Base-by-base conservation (phyloP, 78 protist genomes). In the Dictyostelium capitatum region DNA sequence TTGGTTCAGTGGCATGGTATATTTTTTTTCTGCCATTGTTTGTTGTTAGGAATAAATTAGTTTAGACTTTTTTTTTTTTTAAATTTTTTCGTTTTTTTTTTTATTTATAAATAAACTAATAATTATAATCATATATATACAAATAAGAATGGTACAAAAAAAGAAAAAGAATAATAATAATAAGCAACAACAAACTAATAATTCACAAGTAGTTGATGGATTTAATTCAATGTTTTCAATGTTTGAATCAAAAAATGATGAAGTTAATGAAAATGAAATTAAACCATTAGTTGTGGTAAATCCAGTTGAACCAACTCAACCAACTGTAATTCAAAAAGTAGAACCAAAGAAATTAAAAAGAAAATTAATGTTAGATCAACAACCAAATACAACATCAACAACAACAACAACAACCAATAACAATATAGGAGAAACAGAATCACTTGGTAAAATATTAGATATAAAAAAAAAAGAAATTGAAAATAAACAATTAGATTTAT, bases 201-300 rank as follows among this genome's bases (percentile, higher is more conserved):
- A 46, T 19, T 6, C 64, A 46, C 14, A 2, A n/a, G 83, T 69
- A 57, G 91, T 74, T 14, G 80, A 84, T 74, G 78, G 53, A 41
- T 84, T 84, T 46, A 84, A 84, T 74, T 84, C 91, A 15, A 74
- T 84, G 82, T 28, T 84, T 41, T 72, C 82, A 19, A 43, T 84
- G 53, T 84, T 84, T 84, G 79, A 84, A 53, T 46, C 37, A 14
- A 78, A 53, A 41, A 25, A 72, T 41, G 7, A 50, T 9, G 72
- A 59, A n/a, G 28, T 20, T 6, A 67, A 47, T 54, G 43, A 65
- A 20, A 17, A 6, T 14, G 23, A 65, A 15, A 11, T 47, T 28
- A 59, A 15, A 32, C n/a, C 73, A 19, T 15, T 57, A 46, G 4
- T 12, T 41, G n/a, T 37, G 43, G 43, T 37, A 1, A 37, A 37